phyloP scores from a whole-genome alignment of 225 moss, liverwort and hornwort genomes.

The Pseudisothecium myosuroides region DNA sequence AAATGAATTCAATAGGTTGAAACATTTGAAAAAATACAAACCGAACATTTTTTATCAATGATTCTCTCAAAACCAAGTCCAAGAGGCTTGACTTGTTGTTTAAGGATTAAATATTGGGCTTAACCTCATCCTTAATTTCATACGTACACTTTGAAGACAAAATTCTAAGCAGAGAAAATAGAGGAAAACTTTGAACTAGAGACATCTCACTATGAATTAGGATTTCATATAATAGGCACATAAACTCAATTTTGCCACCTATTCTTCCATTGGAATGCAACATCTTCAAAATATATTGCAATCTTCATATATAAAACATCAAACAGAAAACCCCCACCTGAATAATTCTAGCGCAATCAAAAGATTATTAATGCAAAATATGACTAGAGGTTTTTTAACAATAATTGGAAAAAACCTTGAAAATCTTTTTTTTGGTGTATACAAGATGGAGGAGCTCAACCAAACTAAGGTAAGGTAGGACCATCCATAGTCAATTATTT shows the following conservation, averaged over 20 bases:
- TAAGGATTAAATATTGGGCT: background rate
- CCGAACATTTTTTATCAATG: no score
- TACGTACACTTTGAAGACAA: rapidly evolving
- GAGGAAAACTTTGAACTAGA: background rate
- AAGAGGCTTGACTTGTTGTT: background rate
- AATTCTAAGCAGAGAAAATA: rapidly evolving
- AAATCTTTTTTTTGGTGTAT: no score
- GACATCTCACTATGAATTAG: background rate
- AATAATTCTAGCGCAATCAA: no score
- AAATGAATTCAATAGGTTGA: no score
- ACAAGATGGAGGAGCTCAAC: no score
- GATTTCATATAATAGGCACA: background rate
- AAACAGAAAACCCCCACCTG: background rate
- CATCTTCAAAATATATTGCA: background rate
- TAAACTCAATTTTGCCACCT: background rate
- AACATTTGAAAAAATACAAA: no score
- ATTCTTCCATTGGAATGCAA: background rate
- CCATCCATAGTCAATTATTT: no score
- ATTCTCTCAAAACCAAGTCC: no score
- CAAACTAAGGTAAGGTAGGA: no score
- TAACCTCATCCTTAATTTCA: background rate
- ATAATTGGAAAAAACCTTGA: no score
- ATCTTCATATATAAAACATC: background rate
- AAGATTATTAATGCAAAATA: no score
- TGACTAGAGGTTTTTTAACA: no score